Conservation (phyloP, 1,284 basidiomycete genomes). For the Puccinia hordei region DNA sequence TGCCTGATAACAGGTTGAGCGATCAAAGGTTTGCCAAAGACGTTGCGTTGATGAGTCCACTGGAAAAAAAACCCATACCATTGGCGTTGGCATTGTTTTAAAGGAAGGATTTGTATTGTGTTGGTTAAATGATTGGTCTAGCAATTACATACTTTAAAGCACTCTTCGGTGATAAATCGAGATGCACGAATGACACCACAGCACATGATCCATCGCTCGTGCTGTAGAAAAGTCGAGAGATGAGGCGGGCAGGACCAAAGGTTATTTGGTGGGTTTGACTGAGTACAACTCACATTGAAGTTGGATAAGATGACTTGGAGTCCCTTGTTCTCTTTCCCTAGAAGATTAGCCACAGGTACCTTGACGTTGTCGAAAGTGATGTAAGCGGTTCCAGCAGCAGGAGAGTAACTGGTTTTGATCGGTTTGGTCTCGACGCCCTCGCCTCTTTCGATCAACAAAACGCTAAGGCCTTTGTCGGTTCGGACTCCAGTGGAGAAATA, state of each 20-base stretch:
- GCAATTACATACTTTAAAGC: constrained; percentile 65
- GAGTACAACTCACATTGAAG: constrained; percentile 56
- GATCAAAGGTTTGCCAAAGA: constrained; percentile 81
- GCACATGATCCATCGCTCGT: constrained; percentile 69
- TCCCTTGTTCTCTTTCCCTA: constrained; percentile 79
- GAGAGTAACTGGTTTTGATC: constrained; percentile 76
- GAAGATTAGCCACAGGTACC: constrained; percentile 80
- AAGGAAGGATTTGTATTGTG: no score
- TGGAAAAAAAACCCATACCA: constrained; percentile 52
- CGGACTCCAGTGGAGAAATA: constrained; percentile 58
- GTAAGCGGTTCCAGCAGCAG: constrained; percentile 76
- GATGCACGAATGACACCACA: constrained; percentile 72
- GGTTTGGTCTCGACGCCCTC: constrained; percentile 75
- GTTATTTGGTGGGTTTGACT: neutral
- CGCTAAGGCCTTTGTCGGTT: constrained; percentile 75
- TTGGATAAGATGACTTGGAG: constrained; percentile 70
- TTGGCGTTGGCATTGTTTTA: no score
- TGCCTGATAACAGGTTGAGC: constrained; percentile 76
- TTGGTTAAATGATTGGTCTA: no score
- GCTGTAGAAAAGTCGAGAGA: constrained; percentile 51
- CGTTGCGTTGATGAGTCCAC: constrained; percentile 76
- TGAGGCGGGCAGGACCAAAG: no score
- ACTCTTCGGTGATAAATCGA: constrained; percentile 71
- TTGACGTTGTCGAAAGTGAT: constrained; percentile 84
- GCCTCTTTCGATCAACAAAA: constrained; percentile 71